Evolutionary conservation across 768 basidiomycete genomes (phyloP).

Genomic region (Pilatotrama ljubarskyi): DNA sequence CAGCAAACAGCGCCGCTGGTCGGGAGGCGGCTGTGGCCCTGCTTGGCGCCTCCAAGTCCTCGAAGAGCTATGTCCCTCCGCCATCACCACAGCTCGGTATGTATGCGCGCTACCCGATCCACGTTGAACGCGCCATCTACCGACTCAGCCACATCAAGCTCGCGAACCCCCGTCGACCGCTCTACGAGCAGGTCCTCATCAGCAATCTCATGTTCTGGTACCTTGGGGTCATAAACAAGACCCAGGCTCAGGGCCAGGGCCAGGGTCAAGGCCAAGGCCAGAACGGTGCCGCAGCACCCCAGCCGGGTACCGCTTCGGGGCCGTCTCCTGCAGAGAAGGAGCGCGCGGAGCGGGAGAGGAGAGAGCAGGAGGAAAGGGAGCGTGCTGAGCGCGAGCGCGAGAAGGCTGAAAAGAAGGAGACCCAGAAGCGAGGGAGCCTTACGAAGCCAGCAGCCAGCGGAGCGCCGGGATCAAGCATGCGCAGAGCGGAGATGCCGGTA

Average conservation of each 20-base stretch:
- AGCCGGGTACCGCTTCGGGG: constrained; percentile 11
- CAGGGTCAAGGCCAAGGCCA: constrained; percentile 31
- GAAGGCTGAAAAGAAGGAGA: constrained; percentile 45
- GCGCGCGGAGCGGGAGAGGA: constrained; percentile 37
- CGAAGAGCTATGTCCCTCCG: constrained; percentile 63
- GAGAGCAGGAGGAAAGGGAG: constrained; percentile 42
- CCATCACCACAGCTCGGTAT: constrained; percentile 55
- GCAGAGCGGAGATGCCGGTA: constrained; percentile 84
- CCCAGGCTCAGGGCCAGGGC: constrained; percentile 38
- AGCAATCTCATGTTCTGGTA: constrained; percentile 99
- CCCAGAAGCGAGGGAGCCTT: constrained; percentile 51
- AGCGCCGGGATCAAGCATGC: constrained; percentile 44
- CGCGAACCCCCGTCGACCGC: constrained; percentile 92
- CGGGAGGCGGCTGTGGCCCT: constrained; percentile 87
- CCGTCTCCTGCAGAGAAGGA: constrained; percentile 35
- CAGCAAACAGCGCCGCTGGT: constrained; percentile 46
- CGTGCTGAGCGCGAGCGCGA: constrained; percentile 40
- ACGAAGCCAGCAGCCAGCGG: constrained; percentile 61
- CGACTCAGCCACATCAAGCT: constrained; percentile 97
- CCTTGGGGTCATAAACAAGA: constrained; percentile 94
- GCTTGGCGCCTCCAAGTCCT: constrained; percentile 80
- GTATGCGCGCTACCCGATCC: constrained; percentile 91
- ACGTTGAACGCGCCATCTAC: constrained; percentile 98
- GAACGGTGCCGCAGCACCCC: constrained; percentile 30
- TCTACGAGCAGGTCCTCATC: constrained; percentile 95